Base-by-base conservation (phyloP, 1,284 basidiomycete genomes). In the Cryptococcus jaspeensis region DNA sequence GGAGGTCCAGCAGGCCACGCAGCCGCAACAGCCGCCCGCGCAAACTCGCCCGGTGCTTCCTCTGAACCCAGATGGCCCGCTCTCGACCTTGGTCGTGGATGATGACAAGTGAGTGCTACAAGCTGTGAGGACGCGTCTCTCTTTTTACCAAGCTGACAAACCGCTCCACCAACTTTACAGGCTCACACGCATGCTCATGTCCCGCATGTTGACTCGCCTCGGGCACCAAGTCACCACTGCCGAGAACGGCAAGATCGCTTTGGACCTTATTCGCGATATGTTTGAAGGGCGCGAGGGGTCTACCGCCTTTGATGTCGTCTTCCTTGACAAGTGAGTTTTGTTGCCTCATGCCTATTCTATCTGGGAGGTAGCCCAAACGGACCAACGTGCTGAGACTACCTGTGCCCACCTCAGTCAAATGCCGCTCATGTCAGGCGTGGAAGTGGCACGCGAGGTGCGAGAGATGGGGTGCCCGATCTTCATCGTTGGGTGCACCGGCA, bases 181-280 rank as follows among this genome's bases (percentile, higher is more conserved):
- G 25, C 77, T 93, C 55, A 93, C 92, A 40, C 84, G 90, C 47
- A 85, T 82, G 60, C 80, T 93, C 59, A 93, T 94, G 91, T 84
- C 82, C 48, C 82, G 90, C 39, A 85, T 92, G 78, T 80, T 94
- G 53, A 83, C 84, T 20, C 82, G 90, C 16, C 78, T 94, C 4
- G 90, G 91, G 1, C 92, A 89, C 74, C 74, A 76, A 43, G 90
- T 93, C 18, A 80, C 83, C 2, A 86, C 84, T 5, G 92, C 92
- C n/a, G 90, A 93, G 76, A 92, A 95, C 67, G 92, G 92, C 5
- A 84, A 87, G 69, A 77, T 87, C 32, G 91, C 90, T 6, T 78
- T 93, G 49, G 85, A 89, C 57, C 82, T 89, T 79, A 84, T 93
- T 43, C 71, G 50, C 25, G 63, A 65, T 41, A 61, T 58, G 32